A percentile compares a stretch with the other conserved stretches of the same genome.
Conservation (phyloP, 768 basidiomycete species). For the Crucibulum laeve region DNA sequence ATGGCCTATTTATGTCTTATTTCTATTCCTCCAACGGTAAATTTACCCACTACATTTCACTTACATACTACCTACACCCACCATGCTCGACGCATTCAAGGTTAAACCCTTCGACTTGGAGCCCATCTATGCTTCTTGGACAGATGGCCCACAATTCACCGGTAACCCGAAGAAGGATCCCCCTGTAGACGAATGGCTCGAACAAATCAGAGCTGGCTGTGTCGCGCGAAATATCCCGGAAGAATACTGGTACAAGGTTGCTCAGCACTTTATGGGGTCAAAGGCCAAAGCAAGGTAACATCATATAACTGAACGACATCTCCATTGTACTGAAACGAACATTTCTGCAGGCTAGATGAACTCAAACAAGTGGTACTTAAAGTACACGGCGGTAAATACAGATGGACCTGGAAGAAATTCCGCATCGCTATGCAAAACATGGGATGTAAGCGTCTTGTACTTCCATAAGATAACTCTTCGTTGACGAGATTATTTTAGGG, state of each 20-base stretch:
- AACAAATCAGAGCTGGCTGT: constrained; percentile 69
- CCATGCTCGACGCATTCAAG: constrained; percentile 74
- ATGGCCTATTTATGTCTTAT: too few relatives aligned
- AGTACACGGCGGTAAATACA: constrained; percentile 72
- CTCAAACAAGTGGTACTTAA: constrained; percentile 70
- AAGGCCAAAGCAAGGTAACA: constrained; percentile 53
- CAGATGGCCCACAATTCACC: constrained; percentile 58
- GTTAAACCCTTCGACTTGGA: constrained; percentile 74
- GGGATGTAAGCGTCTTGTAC: constrained; percentile 56
- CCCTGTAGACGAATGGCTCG: constrained; percentile 70
- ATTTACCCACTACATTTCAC: constrained; percentile 1
- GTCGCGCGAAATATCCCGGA: constrained; percentile 66
- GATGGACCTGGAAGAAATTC: constrained; percentile 84
- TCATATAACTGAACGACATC: neutral
- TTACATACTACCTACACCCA: constrained; percentile 7
- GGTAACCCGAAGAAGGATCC: constrained; percentile 68
- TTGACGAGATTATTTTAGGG: constrained; percentile 40
- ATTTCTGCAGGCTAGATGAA: constrained; percentile 45
- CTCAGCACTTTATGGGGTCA: constrained; percentile 69
- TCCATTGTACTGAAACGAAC: constrained; percentile 1
- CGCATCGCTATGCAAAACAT: constrained; percentile 74
- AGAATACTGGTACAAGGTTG: constrained; percentile 82
- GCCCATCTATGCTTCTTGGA: constrained; percentile 63
- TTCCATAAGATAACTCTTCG: neutral
- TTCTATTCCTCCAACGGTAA: neutral